Evolutionary conservation across 2,329 filamentous ascomycete genomes (phyloP).

Genomic region (Monosporascus cannonballus): DNA sequence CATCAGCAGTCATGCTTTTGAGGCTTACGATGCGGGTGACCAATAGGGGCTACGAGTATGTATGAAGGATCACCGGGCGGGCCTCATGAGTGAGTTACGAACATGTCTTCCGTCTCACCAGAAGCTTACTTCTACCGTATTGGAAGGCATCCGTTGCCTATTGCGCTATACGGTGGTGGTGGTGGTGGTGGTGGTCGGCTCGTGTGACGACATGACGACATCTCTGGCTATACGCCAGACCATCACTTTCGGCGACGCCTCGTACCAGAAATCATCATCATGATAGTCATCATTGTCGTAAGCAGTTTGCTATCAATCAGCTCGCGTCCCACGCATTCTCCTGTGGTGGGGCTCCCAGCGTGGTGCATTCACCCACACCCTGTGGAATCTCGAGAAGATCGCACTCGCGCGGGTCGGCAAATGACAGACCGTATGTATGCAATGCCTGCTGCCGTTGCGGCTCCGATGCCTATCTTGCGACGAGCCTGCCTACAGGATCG

Average conservation of each 20-base stretch:
- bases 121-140: background rate
- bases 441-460: constrained; percentile 12
- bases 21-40: background rate
- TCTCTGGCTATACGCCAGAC: no score
- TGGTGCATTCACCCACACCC: background rate
- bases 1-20: background rate
- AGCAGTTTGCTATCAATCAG: no score
- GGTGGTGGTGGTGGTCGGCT: no score
- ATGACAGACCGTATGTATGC: background rate
- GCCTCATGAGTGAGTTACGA: no score
- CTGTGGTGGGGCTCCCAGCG: no score
- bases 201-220: no score
- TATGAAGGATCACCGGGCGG: background rate
- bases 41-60: background rate
- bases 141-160: background rate
- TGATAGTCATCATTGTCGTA: no score
- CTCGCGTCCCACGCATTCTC: constrained; percentile 2
- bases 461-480: constrained; percentile 6
- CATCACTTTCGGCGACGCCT: no score
- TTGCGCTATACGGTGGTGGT: background rate
- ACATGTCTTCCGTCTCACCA: background rate
- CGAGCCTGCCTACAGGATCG: constrained; percentile 17
- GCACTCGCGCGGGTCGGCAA: background rate
- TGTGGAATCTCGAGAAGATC: background rate
- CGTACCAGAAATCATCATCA: no score